phyloP scores from a whole-genome alignment of 352 stramenopile genomes.

The Pythium dissotocum region DNA sequence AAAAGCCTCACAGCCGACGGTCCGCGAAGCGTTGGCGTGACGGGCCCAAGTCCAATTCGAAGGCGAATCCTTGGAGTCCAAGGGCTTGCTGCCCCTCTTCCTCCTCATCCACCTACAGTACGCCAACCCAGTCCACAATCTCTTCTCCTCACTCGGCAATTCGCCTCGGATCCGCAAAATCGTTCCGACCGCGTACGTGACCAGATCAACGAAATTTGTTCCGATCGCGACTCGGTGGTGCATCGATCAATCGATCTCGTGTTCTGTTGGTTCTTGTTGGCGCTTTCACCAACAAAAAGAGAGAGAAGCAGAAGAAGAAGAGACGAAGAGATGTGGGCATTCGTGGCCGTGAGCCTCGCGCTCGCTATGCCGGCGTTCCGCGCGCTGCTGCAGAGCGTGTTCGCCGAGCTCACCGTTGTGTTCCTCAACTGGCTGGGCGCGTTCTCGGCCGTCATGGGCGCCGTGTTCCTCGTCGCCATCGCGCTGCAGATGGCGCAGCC shows the following conservation, averaged over 20 bases:
- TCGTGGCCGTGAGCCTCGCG: constrained; percentile 49
- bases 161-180: background rate
- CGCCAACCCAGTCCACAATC: too few relatives aligned
- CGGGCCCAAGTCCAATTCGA: too few relatives aligned
- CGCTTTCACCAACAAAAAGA: background rate
- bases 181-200: background rate
- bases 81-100: background rate
- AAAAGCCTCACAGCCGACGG: background rate
- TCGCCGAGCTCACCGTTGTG: constrained; percentile 62
- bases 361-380: constrained; percentile 62
- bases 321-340: constrained; percentile 57
- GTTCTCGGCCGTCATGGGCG: constrained; percentile 28
- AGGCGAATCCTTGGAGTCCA: background rate
- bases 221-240: too few relatives aligned
- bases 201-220: too few relatives aligned
- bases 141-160: background rate
- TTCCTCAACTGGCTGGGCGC: constrained; percentile 60
- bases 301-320: background rate
- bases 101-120: background rate
- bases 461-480: constrained; percentile 37
- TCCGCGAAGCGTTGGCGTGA: background rate
- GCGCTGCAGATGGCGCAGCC: background rate
- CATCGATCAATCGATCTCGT: too few relatives aligned
- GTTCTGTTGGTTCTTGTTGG: constrained; percentile 1
- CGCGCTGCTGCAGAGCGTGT: constrained; percentile 55